Evolutionary conservation across 208 protist genomes (phyloP).

Genomic region (Borovskyia barvae): DNA sequence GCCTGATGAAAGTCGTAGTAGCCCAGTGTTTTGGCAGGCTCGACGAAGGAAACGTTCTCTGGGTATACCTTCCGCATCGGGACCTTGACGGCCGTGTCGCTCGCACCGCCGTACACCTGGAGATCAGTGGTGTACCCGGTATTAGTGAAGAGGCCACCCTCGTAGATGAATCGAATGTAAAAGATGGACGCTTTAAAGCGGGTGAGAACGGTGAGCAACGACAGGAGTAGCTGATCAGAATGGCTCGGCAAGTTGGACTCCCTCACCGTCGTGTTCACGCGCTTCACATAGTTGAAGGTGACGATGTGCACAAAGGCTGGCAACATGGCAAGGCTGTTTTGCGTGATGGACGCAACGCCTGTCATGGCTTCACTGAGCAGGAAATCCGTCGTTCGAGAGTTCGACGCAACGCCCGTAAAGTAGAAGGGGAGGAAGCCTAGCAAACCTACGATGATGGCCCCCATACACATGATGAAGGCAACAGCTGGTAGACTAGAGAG

Average conservation of each 20-base stretch:
- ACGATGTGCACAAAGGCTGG: constrained; percentile 57
- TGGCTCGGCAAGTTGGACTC: constrained; percentile 22
- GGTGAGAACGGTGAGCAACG: constrained; percentile 34
- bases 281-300: constrained; percentile 51
- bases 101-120: constrained; percentile 24
- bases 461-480: constrained; percentile 48
- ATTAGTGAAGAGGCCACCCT: constrained; percentile 29
- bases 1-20: constrained; percentile 19
- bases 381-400: constrained; percentile 34
- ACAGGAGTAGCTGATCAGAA: constrained; percentile 24
- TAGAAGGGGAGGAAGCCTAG: constrained; percentile 64
- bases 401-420: constrained; percentile 40
- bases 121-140: constrained; percentile 15
- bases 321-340: constrained; percentile 45
- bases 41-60: constrained; percentile 22
- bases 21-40: constrained; percentile 7
- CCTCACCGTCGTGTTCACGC: constrained; percentile 23
- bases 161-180: constrained; percentile 38
- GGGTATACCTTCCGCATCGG: constrained; percentile 22
- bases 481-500: constrained; percentile 41
- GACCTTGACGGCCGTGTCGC: not conserved
- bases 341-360: constrained; percentile 43
- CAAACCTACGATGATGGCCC: constrained; percentile 43
- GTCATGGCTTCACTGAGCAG: constrained; percentile 46
- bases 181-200: constrained; percentile 33